Conservation (phyloP, 441 rosid genomes). For the Corymbia calophylla region DNA sequence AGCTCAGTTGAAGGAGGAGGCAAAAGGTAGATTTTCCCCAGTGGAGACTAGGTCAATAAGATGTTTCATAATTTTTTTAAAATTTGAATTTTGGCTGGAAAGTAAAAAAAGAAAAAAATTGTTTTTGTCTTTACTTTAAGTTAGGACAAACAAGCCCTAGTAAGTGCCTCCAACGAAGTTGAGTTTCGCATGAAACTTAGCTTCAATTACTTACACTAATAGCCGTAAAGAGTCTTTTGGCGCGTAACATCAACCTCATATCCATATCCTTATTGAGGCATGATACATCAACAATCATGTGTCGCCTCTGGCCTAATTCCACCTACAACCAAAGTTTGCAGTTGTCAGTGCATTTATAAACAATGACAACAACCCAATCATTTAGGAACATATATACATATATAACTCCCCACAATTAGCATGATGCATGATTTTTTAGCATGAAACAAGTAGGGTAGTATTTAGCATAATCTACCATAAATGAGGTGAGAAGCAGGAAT, state of each 20-base stretch:
- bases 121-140: background rate
- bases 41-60: background rate
- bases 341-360: background rate
- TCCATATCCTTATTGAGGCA: conserved; percentile 60
- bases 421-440: background rate
- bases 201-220: conserved; percentile 36
- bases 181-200: too few species aligned
- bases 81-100: background rate
- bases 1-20: background rate
- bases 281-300: conserved; percentile 40
- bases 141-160: background rate
- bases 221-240: conserved; percentile 28
- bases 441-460: background rate
- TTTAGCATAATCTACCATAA: background rate
- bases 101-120: background rate
- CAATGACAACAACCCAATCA: background rate
- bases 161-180: background rate
- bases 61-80: background rate
- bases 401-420: background rate
- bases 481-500: background rate
- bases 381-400: background rate
- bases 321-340: conserved; percentile 19
- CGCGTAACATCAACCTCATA: conserved; percentile 42
- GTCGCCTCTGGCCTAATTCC: conserved; percentile 35
- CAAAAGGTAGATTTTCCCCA: background rate